Percentiles rank a stretch among this genome's conserved stretches.
phyloP scores from a whole-genome alignment of 108 stramenopile species.

The Fragilaria crotonensis region DNA sequence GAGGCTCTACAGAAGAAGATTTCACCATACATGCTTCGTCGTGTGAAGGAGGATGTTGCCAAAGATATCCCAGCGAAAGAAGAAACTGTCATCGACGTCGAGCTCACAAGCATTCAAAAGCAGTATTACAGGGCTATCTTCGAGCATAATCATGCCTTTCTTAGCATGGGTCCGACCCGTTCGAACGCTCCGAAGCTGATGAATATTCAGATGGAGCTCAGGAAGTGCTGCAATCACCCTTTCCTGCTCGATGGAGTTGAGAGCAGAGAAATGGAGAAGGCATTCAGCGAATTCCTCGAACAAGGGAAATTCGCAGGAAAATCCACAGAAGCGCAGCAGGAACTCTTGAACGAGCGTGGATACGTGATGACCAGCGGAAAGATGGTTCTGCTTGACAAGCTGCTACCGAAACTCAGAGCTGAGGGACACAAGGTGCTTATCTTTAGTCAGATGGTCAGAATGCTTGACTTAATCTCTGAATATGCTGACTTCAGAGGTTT shows the following conservation, averaged over 20 bases:
- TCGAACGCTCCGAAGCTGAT: conserved; percentile 84
- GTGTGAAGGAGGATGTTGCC: conserved; percentile 97
- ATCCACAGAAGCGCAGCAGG: conserved; percentile 67
- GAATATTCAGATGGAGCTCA: conserved; percentile 99
- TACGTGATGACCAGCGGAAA: conserved; percentile 91
- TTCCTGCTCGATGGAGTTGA: conserved; percentile 93
- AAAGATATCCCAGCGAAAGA: conserved; percentile 98
- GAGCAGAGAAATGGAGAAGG: conserved; percentile 82
- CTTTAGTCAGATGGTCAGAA: conserved; percentile 94
- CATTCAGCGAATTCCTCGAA: conserved; percentile 59
- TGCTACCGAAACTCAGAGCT: conserved; percentile 89
- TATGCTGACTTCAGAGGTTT: conserved; percentile 88
- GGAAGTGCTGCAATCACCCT: conserved; percentile 99
- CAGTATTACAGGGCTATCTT: conserved; percentile 99
- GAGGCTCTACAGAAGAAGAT: conserved; percentile 86
- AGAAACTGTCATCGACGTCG: conserved; percentile 98
- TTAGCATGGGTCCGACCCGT: conserved; percentile 76
- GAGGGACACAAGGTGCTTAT: conserved; percentile 98
- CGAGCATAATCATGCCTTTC: conserved; percentile 93
- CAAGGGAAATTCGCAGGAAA: conserved; percentile 64
- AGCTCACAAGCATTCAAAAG: conserved; percentile 97
- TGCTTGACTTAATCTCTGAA: conserved; percentile 94
- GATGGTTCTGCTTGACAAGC: conserved; percentile 98
- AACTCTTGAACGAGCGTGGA: conserved; percentile 72
- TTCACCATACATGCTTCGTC: conserved; percentile 95